These are phyloP conservation scores for Laguncularia racemosa DNA, from an alignment of 345 rosid genomes.

Conservation along the genomic window DNA sequence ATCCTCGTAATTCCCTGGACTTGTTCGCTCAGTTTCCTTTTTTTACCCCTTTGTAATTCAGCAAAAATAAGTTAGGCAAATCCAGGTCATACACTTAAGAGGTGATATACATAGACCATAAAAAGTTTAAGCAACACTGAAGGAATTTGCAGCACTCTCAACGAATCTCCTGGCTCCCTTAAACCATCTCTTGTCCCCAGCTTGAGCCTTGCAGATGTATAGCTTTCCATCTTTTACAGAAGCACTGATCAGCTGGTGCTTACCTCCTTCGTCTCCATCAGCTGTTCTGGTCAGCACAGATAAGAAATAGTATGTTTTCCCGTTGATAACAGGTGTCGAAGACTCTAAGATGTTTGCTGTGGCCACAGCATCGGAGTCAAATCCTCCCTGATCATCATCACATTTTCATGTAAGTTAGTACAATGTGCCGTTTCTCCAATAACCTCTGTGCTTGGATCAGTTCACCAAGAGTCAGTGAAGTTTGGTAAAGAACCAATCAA, in stretches of 20 bases:
- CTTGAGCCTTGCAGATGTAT: constrained; percentile 82
- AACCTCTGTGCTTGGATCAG: too few relatives aligned
- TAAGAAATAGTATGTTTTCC: constrained; percentile 55
- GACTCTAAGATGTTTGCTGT: constrained; percentile 76
- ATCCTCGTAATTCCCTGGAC: too few relatives aligned
- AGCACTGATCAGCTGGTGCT: constrained; percentile 38
- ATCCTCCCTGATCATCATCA: constrained; percentile 57
- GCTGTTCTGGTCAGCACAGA: constrained; percentile 89
- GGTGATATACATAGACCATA: too few relatives aligned
- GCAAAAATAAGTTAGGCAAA: too few relatives aligned
- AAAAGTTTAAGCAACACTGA: constrained; percentile 56
- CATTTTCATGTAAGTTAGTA: too few relatives aligned
- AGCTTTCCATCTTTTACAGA: too few relatives aligned
- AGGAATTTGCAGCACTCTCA: constrained; percentile 58
- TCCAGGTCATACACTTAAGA: too few relatives aligned
- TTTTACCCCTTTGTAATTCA: too few relatives aligned
- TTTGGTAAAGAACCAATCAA: too few relatives aligned
- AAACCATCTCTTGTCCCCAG: constrained; percentile 99
- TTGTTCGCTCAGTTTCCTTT: too few relatives aligned
- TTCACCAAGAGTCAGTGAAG: too few relatives aligned
- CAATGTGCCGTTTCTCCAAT: too few relatives aligned
- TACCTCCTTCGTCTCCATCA: constrained; percentile 97
- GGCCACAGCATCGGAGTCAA: constrained; percentile 60
- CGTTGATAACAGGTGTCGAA: constrained; percentile 24
- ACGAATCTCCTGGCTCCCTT: constrained; percentile 80